Conservation (phyloP, 148 eudicot genomes). For the Chenopodium album region DNA sequence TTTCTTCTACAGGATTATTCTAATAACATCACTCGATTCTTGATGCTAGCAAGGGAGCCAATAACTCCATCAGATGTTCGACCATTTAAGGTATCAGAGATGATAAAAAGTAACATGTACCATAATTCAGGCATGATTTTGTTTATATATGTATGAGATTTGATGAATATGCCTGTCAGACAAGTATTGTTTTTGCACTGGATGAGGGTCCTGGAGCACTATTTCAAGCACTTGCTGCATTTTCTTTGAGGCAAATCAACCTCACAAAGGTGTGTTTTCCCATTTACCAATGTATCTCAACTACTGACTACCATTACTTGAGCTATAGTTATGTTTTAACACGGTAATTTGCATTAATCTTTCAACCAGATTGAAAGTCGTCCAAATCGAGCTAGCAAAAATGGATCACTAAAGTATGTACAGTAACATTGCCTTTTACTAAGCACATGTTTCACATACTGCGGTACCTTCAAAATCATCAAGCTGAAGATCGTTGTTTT, state of each 20-base stretch:
- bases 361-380: slow-evolving; percentile 82
- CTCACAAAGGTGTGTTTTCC: slow-evolving; percentile 62
- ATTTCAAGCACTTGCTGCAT: slow-evolving; percentile 83
- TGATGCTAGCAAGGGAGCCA: slow-evolving; percentile 80
- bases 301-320: background rate
- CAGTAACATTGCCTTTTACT: background rate
- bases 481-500: background rate
- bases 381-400: slow-evolving; percentile 53
- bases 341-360: background rate
- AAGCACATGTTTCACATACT: background rate
- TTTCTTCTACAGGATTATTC: slow-evolving; percentile 63
- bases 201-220: slow-evolving; percentile 88
- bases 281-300: background rate
- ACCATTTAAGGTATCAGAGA: slow-evolving; percentile 63
- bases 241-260: slow-evolving; percentile 71
- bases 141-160: background rate
- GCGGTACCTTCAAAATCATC: background rate
- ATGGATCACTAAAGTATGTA: slow-evolving; percentile 56
- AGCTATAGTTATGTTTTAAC: background rate
- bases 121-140: background rate
- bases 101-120: background rate
- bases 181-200: slow-evolving; percentile 85
- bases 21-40: slow-evolving; percentile 73
- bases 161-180: slow-evolving; percentile 35
- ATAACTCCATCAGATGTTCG: slow-evolving; percentile 53